phyloP scores from a whole-genome alignment of 176 grass and related monocot species.

The Aegilops umbellulata region DNA sequence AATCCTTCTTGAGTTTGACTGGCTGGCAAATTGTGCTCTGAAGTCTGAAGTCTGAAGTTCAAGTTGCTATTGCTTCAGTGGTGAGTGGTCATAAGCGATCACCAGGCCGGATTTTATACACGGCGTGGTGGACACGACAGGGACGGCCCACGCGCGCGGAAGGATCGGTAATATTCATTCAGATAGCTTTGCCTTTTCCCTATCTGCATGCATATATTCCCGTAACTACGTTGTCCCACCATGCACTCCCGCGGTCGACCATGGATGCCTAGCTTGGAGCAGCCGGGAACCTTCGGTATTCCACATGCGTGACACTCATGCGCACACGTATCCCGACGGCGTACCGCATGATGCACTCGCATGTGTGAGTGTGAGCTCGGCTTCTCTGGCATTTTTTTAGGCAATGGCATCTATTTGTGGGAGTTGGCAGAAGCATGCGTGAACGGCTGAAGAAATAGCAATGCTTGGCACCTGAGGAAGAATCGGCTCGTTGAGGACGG shows the following conservation, averaged over 20 bases:
- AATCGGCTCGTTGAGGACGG: background rate
- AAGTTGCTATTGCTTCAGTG: background rate
- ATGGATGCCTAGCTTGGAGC: background rate
- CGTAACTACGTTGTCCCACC: background rate
- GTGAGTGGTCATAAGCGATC: no score
- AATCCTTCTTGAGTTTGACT: background rate
- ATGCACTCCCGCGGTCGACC: background rate
- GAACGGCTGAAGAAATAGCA: no score
- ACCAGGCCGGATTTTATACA: conserved; percentile 18
- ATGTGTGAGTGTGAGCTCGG: no score
- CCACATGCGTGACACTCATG: background rate
- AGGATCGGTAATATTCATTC: background rate
- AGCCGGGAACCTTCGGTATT: background rate
- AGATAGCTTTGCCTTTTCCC: background rate
- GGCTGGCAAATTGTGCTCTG: background rate
- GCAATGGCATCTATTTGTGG: no score
- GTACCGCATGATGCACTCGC: no score
- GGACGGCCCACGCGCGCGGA: background rate
- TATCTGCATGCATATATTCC: background rate
- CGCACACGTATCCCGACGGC: no score
- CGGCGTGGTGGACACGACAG: background rate
- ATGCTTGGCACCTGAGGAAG: background rate
- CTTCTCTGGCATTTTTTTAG: no score
- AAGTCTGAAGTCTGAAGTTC: background rate
- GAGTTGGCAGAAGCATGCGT: no score